Conservation (phyloP, 148 eudicot genomes). For the Silene uniflora region DNA sequence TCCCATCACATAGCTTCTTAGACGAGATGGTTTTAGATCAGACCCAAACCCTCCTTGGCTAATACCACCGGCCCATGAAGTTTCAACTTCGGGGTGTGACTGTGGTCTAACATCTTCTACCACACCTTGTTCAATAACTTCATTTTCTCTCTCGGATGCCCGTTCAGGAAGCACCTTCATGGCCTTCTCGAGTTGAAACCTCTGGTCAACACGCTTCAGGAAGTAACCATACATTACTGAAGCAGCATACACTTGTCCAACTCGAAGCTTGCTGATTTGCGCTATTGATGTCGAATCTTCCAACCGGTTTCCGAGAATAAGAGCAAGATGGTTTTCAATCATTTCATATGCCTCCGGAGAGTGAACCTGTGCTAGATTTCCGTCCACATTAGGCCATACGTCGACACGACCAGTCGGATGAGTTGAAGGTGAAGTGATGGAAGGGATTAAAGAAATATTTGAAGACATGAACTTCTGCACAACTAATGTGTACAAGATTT, state of each 20-base stretch:
- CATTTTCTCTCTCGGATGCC: slow-evolving; percentile 32
- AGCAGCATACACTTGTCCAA: slow-evolving; percentile 96
- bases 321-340: slow-evolving; percentile 85
- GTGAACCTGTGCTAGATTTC: slow-evolving; percentile 63
- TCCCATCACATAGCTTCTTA: slow-evolving; percentile 82
- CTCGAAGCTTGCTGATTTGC: slow-evolving; percentile 77
- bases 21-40: slow-evolving; percentile 61
- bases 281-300: slow-evolving; percentile 62
- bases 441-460: slow-evolving; percentile 61
- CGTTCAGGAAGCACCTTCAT: slow-evolving; percentile 76
- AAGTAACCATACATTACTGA: slow-evolving; percentile 97
- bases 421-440: slow-evolving; percentile 51
- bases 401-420: slow-evolving; percentile 56
- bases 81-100: slow-evolving; percentile 60
- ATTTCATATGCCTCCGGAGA: slow-evolving; percentile 90
- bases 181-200: slow-evolving; percentile 86
- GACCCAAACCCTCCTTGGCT: slow-evolving; percentile 46
- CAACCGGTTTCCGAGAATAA: slow-evolving; percentile 75
- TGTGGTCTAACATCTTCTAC: slow-evolving; percentile 25
- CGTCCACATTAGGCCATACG: slow-evolving; percentile 60
- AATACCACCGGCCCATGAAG: slow-evolving; percentile 49
- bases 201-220: slow-evolving; percentile 82
- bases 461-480: slow-evolving; percentile 93
- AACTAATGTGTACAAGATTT: slow-evolving; percentile 77
- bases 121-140: slow-evolving; percentile 22